phyloP scores from a whole-genome alignment of 305 asterid species.

The Fraxinus ornus region DNA sequence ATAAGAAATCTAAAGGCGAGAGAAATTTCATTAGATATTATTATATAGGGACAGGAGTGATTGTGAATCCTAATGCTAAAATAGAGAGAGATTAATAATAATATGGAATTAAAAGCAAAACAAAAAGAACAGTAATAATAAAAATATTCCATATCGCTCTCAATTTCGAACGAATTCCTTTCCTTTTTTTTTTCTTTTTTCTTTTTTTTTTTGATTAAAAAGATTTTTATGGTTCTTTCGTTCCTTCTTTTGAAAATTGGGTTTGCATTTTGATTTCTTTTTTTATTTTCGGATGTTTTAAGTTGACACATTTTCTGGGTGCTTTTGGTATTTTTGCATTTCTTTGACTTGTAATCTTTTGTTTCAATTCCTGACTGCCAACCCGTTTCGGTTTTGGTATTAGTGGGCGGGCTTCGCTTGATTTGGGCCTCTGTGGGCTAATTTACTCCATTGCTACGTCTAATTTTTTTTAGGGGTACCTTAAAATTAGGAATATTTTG shows the following conservation, averaged over 20 bases:
- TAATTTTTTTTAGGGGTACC: no score
- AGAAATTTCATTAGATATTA: conserved; percentile 36
- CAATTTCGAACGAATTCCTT: conserved; percentile 32
- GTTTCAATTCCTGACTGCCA: background rate
- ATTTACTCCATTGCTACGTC: no score
- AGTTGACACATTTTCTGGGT: background rate
- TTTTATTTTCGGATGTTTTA: background rate
- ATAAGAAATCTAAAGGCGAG: conserved; percentile 30
- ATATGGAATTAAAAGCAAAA: conserved; percentile 45
- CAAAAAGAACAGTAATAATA: conserved; percentile 32
- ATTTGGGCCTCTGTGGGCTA: background rate
- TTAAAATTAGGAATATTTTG: no score
- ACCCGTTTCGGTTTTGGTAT: background rate
- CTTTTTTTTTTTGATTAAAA: background rate
- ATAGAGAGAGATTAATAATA: conserved; percentile 38
- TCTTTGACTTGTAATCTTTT: background rate
- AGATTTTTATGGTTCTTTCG: background rate
- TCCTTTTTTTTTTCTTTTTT: background rate
- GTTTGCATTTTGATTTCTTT: background rate
- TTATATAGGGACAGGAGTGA: conserved; percentile 44
- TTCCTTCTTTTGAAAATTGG: background rate
- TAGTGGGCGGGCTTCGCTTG: background rate
- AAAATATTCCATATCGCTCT: conserved; percentile 44
- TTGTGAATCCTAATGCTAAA: conserved; percentile 40
- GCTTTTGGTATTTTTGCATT: background rate